phyloP scores from a whole-genome alignment of 2,329 filamentous ascomycete species.

The Aureobasidium sp. region DNA sequence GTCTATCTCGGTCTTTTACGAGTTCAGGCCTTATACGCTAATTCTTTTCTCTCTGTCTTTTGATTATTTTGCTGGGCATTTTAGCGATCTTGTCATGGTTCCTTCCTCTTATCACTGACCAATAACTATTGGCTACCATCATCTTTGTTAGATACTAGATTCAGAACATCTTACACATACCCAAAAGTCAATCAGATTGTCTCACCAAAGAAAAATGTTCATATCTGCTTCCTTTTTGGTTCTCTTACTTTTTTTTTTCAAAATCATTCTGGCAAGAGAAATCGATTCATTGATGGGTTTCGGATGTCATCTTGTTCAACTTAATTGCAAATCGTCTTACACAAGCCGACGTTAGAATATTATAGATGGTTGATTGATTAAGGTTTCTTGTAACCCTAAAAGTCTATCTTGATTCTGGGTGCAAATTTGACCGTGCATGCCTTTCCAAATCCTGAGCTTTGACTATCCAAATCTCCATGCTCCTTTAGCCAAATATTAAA shows the following conservation, averaged over 20 bases:
- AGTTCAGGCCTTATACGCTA: conserved; percentile 12
- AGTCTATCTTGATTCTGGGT: not conserved
- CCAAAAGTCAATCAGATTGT: conserved; percentile 1
- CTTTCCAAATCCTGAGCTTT: not conserved
- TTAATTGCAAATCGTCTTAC: not conserved
- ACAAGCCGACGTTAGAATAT: not conserved
- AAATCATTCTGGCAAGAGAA: not conserved
- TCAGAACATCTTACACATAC: not conserved
- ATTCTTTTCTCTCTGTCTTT: not conserved
- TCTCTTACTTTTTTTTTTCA: not conserved
- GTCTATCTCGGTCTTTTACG: conserved; percentile 10
- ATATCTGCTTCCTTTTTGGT: not conserved
- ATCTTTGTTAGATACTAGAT: conserved; percentile 8
- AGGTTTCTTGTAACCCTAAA: not conserved
- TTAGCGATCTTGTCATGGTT: not conserved
- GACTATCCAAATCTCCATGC: not conserved
- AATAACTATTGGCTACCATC: not conserved
- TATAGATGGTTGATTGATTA: not conserved
- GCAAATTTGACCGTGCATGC: not conserved
- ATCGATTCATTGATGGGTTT: not conserved
- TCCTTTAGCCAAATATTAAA: not conserved
- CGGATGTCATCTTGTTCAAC: not conserved
- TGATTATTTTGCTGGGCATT: not conserved
- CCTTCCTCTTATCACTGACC: no score
- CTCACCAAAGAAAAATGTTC: not conserved